phyloP scores from a whole-genome alignment of 1,284 basidiomycete genomes.

The Cryptococcus sp. region DNA sequence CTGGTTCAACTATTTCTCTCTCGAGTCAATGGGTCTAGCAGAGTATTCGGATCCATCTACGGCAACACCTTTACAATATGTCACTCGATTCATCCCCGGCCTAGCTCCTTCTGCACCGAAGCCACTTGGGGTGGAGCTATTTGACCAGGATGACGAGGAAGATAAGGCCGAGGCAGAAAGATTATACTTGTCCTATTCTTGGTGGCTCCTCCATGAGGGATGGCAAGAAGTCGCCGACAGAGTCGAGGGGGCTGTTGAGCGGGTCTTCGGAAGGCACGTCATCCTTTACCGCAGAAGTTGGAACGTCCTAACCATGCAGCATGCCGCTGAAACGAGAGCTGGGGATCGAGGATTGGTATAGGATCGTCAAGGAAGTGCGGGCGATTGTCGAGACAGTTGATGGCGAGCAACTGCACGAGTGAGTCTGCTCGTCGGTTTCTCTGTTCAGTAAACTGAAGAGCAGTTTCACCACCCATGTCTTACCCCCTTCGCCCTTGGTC shows the following conservation, averaged over 20 bases:
- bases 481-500: conserved; percentile 27
- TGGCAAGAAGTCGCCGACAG: conserved; percentile 37
- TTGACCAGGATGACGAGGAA: conserved; percentile 17
- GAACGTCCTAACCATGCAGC: conserved; percentile 8
- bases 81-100: conserved; percentile 6
- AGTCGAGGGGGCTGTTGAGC: conserved; percentile 35
- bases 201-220: conserved; percentile 48
- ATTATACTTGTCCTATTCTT: conserved; percentile 45
- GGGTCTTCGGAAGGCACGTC: conserved; percentile 38
- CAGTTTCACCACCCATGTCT: conserved; percentile 37
- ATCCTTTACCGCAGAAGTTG: neutral
- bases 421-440: conserved; percentile 9
- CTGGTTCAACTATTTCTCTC: conserved; percentile 30
- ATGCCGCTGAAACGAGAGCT: conserved; percentile 44
- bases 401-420: conserved; percentile 25
- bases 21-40: conserved; percentile 29
- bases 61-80: conserved; percentile 12
- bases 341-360: conserved; percentile 35
- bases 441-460: too few relatives aligned
- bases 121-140: conserved; percentile 4
- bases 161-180: conserved; percentile 36
- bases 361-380: conserved; percentile 35
- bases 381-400: conserved; percentile 31
- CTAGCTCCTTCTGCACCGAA: neutral
- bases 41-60: conserved; percentile 23